Conservation (phyloP, 495 filamentous ascomycete genomes). For the Collariella sp. region DNA sequence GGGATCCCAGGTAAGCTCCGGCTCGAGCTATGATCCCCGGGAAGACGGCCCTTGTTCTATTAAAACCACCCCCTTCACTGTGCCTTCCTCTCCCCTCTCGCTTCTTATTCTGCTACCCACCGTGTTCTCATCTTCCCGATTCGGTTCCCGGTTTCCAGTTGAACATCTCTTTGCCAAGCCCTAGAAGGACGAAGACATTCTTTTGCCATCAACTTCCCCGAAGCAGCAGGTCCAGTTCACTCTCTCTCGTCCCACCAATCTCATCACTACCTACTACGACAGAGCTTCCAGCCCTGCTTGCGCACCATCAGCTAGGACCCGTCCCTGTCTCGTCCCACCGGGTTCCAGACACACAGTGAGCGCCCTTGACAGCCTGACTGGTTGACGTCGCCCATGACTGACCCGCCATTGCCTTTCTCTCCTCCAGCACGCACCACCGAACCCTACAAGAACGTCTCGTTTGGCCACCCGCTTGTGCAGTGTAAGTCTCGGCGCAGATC, state of each 20-base stretch:
- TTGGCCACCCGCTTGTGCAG: conserved; percentile 5
- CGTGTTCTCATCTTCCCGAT: no score
- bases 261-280: background rate
- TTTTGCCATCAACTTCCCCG: background rate
- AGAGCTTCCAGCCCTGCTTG: background rate
- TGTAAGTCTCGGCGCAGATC: conserved; percentile 8
- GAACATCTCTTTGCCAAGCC: no score
- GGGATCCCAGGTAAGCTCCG: no score
- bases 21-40: no score
- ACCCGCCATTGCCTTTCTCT: conserved; percentile 1
- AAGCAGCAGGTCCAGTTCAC: background rate
- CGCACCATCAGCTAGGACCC: background rate
- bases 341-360: background rate
- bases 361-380: background rate
- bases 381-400: background rate
- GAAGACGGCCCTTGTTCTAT: no score
- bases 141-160: no score
- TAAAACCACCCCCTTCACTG: no score
- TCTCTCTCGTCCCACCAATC: background rate
- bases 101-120: no score
- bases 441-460: background rate
- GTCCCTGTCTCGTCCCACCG: background rate
- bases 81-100: no score
- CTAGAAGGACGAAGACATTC: no score
- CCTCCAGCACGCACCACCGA: background rate